These are phyloP conservation scores for Leucaena leucocephala DNA, from an alignment of 306 rosid genomes.

Conservation along the genomic window DNA sequence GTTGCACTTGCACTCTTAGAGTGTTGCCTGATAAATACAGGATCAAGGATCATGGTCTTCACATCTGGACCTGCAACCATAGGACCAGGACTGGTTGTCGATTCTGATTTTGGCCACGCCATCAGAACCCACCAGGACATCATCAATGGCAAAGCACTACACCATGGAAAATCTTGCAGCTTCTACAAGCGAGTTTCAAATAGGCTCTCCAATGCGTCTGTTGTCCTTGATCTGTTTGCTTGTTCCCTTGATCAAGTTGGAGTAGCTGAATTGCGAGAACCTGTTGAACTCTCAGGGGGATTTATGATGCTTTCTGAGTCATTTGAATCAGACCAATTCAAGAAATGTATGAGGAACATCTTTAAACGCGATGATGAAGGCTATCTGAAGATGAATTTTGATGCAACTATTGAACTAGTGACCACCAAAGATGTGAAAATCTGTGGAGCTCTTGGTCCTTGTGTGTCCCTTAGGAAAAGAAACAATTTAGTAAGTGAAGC, in stretches of 20 bases:
- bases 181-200: slow-evolving; percentile 62
- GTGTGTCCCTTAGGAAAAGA: slow-evolving; percentile 67
- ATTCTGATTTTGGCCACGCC: slow-evolving; percentile 53
- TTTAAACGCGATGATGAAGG: slow-evolving; percentile 64
- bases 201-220: slow-evolving; percentile 60
- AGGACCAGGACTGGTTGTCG: slow-evolving; percentile 78
- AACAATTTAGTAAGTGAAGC: slow-evolving; percentile 60
- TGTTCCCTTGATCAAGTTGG: slow-evolving; percentile 95
- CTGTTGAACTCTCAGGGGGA: slow-evolving; percentile 82
- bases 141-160: slow-evolving; percentile 57
- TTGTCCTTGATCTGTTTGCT: slow-evolving; percentile 77
- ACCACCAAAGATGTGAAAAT: slow-evolving; percentile 81
- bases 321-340: slow-evolving; percentile 70
- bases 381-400: slow-evolving; percentile 68
- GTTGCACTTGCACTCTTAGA: slow-evolving; percentile 81
- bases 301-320: slow-evolving; percentile 78
- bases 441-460: slow-evolving; percentile 94
- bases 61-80: slow-evolving; percentile 86
- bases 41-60: slow-evolving; percentile 87
- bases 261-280: slow-evolving; percentile 66
- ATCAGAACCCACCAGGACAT: slow-evolving; percentile 81
- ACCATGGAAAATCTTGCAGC: slow-evolving; percentile 53
- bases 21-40: slow-evolving; percentile 60
- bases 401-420: slow-evolving; percentile 82
- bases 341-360: slow-evolving; percentile 65